Conservation (phyloP, 352 stramenopile species). For the Pythium volutum region DNA sequence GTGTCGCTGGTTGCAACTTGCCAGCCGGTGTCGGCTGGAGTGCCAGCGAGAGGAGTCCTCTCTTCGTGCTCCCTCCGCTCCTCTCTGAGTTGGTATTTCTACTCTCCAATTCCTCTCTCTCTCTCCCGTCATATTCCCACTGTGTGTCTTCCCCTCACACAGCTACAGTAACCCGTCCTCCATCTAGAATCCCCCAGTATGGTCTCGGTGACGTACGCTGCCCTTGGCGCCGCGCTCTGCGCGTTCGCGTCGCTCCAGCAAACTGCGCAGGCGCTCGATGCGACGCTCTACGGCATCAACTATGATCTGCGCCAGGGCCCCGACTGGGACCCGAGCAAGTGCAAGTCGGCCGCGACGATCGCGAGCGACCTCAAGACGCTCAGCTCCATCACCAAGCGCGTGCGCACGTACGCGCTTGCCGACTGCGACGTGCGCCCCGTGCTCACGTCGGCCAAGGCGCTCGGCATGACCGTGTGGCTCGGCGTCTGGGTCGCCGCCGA, state of each 20-base stretch:
- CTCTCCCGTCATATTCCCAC: constrained; percentile 1
- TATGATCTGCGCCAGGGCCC: constrained; percentile 77
- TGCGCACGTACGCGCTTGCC: constrained; percentile 78
- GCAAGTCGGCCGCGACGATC: constrained; percentile 66
- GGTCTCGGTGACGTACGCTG: constrained; percentile 18
- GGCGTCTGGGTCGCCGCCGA: constrained; percentile 80
- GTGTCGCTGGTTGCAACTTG: neutral
- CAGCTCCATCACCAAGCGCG: constrained; percentile 58
- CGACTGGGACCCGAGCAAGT: constrained; percentile 78
- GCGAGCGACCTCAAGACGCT: constrained; percentile 67
- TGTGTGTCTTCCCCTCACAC: constrained; percentile 4
- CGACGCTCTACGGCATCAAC: constrained; percentile 79
- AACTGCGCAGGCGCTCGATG: constrained; percentile 50
- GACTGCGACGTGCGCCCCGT: constrained; percentile 76
- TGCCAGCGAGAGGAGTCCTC: too few relatives aligned
- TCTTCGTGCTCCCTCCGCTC: too few relatives aligned
- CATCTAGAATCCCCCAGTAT: neutral
- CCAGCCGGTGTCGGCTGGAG: neutral
- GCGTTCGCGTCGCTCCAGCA: constrained; percentile 31
- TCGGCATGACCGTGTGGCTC: constrained; percentile 74
- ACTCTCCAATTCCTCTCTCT: too few relatives aligned
- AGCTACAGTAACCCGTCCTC: neutral
- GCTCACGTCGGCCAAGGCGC: constrained; percentile 61
- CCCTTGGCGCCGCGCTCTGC: constrained; percentile 14
- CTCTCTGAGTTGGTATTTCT: too few relatives aligned